Base-by-base conservation (phyloP, 2,329 filamentous ascomycete species). In the Fusarium caatingaense region DNA sequence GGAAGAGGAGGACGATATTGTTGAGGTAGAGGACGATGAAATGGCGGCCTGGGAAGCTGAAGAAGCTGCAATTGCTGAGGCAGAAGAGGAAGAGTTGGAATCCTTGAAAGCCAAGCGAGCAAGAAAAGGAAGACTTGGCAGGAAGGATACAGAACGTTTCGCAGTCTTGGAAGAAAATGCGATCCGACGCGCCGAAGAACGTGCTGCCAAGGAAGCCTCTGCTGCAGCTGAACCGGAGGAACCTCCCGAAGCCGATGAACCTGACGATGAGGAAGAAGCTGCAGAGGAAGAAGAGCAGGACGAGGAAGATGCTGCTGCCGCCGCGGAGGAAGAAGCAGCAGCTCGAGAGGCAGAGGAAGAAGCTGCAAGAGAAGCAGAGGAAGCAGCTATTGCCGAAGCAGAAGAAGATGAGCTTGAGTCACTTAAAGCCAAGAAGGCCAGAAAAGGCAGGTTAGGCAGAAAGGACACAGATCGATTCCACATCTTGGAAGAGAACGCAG, bases 361-460 rank as follows among this genome's bases (percentile, higher is more conserved):
- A 12, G 51, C 60, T 46, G 54, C 50, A 30, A 34, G 60, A 18
- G 56, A 67, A 34, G 56, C 62, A 20, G 57, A 80, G 60, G 74
- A 78, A 34, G 68, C 76, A 28, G 77, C 78, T 8, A 58, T 62
- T n/a, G 60, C 58, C 8, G 57, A 60, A 28, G 68, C 66, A 55
- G 55, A 84, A 58, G 81, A 79, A 12, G 79, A 81, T 25, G 82
- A 85, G 71, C 81, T 81, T n/a, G 79, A 78, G 12, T 78, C 77
- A 13, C 78, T 79, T 49, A 78, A 80, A 53, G 80, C 78, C 13
- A 77, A 76, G 64, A 77, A 69, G 30, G 62, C 46, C 30, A 84
- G 83, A 73, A 81, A 82, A 67, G 72, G 73, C 44, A 72, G 64
- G 13, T 54, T 74, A 28, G 72, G 72, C 16, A 68, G 61, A 37